Conservation (phyloP, 176 grass and related monocot genomes). For the Sorghum bicolor region DNA sequence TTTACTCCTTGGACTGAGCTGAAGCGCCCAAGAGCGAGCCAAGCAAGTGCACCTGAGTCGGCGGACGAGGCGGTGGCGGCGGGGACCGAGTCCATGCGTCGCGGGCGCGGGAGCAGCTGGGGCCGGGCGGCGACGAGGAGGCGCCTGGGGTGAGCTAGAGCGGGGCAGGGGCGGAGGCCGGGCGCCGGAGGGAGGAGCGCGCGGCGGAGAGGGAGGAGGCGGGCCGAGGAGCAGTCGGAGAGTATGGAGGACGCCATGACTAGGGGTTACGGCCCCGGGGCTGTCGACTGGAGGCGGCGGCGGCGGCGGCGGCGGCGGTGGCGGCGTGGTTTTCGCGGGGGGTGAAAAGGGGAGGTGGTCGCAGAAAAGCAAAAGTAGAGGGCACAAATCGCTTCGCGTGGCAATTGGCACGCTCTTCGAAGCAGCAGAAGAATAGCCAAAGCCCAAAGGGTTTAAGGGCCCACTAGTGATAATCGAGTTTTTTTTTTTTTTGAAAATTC, state of each 20-base stretch:
- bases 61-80: constrained; percentile 16
- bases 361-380: background rate
- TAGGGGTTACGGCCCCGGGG: background rate
- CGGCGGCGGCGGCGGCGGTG: background rate
- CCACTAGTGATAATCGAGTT: background rate
- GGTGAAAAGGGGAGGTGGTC: background rate
- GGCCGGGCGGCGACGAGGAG: background rate
- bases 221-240: constrained; percentile 52
- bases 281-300: background rate
- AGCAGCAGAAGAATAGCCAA: background rate
- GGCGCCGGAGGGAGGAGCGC: constrained; percentile 13
- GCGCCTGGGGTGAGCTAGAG: background rate
- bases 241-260: constrained; percentile 52
- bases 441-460: background rate
- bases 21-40: background rate
- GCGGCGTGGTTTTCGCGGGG: constrained; percentile 10
- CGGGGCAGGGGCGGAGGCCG: constrained; percentile 28
- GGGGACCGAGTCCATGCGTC: constrained; percentile 14
- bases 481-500: background rate
- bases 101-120: constrained; percentile 13
- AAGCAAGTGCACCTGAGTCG: constrained; percentile 24
- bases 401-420: constrained; percentile 4
- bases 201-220: constrained; percentile 48
- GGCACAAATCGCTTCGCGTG: background rate
- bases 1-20: background rate